Evolutionary conservation across 2,329 filamentous ascomycete species (phyloP), one percentile per base, ranked within the genome.

Genomic region (Diplodia corticola): DNA sequence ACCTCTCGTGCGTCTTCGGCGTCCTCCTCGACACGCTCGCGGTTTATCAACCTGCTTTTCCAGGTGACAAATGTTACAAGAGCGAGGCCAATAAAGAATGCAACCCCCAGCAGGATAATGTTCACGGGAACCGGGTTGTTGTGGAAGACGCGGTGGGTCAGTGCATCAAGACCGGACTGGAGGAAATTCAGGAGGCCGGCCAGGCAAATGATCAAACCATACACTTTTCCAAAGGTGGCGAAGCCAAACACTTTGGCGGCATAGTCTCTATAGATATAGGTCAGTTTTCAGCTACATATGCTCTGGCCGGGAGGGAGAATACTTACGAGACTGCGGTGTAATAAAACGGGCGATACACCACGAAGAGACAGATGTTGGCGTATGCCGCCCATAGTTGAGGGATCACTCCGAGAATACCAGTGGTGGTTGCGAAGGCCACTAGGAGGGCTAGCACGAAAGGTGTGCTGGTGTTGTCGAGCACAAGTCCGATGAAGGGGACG

Each of bases 221-320:
- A 97, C n/a, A 97, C 92, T 66, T 91, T 96, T 53, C 93, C 93
- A 71, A 97, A 97, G 0, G 92, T 96, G 68, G 88, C 77, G 79
- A 96, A 96, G 17, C 93, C 93, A 75, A 97, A 97, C 40, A 97
- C 92, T 79, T 96, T 96, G 68, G 92, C 92, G 22, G 88, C 86
- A 77, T 96, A 96, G 79, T 97, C 93, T 28, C 84, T 84, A 60
- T 28, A 28, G 24, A 12, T 22, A 22, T 44, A 37, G 44, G 68
- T 69, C 70, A 69, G 65, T 51, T 26, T 44, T 57, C 13, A 6
- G 22, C 7, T 24, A 24, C 30, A 35, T 26, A 13, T 12, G 20
- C 13, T 44, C 15, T 53, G 17, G 20, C 5, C 49, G 1, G 15
- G 28, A 6, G 48, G 15, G 17, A 28, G 7, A 44, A 24, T 12